Conservation (phyloP, 2,329 filamentous ascomycete species). For the Cladosporium sp. region DNA sequence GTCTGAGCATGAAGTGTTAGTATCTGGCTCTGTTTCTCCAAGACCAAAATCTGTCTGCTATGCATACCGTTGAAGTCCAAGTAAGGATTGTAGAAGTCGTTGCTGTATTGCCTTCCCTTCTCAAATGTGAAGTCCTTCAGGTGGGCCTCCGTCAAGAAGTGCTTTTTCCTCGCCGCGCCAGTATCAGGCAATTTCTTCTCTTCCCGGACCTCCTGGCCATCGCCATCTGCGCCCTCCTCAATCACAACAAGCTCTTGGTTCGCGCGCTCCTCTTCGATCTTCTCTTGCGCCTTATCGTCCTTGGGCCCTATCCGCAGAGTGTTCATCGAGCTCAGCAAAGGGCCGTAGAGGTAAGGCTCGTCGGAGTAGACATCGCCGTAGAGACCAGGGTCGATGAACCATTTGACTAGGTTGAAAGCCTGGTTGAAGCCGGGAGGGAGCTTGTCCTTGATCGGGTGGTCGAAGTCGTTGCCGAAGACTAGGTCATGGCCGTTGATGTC, state of each 20-base stretch:
- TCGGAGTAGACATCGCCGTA: conserved; percentile 90
- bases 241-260: conserved; percentile 67
- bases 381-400: conserved; percentile 87
- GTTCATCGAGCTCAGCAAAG: conserved; percentile 79
- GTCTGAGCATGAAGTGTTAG: conserved; percentile 44
- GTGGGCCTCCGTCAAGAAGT: conserved; percentile 59
- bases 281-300: conserved; percentile 38
- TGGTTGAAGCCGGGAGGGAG: conserved; percentile 84
- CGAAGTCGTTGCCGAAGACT: conserved; percentile 95
- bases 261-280: conserved; percentile 39
- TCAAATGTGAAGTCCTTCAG: conserved; percentile 64
- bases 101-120: conserved; percentile 61
- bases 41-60: background rate
- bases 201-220: conserved; percentile 45
- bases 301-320: conserved; percentile 66
- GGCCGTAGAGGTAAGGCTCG: conserved; percentile 81
- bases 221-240: conserved; percentile 52
- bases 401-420: conserved; percentile 82
- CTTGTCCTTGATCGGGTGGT: conserved; percentile 81
- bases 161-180: conserved; percentile 57
- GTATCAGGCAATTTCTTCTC: conserved; percentile 44
- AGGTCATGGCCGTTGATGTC: conserved; percentile 70
- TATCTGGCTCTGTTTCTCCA: background rate
- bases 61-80: conserved; percentile 73
- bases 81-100: conserved; percentile 89